A percentile compares a stretch with the other conserved stretches of the same genome.
phyloP scores from a whole-genome alignment of 257 asterid genomes.

The Knoxia roxburghii region DNA sequence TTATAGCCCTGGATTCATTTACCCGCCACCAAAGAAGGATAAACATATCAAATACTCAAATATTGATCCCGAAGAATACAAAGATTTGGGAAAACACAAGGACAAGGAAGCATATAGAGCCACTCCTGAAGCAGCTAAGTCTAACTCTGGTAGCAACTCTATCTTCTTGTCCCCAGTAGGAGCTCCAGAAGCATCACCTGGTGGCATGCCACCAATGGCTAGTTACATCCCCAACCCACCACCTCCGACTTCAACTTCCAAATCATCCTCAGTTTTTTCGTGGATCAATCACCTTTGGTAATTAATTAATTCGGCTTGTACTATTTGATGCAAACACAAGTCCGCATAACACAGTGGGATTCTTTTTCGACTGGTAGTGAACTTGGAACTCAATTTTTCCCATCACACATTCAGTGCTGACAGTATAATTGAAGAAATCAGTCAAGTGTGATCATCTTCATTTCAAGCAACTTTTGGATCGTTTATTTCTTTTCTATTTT shows the following conservation, averaged over 20 bases:
- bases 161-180: not conserved
- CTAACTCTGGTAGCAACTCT: not conserved
- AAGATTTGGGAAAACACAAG: slow-evolving; percentile 40
- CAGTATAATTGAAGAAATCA: not conserved
- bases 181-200: slow-evolving; percentile 1
- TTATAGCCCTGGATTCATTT: slow-evolving; percentile 42
- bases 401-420: no score
- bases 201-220: not conserved
- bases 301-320: not conserved
- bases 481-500: not conserved
- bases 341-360: not conserved
- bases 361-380: no score
- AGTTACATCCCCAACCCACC: not conserved
- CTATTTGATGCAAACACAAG: not conserved
- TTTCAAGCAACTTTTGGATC: not conserved
- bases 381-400: no score
- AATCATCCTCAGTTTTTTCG: not conserved
- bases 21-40: slow-evolving; percentile 46
- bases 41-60: slow-evolving; percentile 49
- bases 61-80: slow-evolving; percentile 48
- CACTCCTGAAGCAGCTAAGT: not conserved
- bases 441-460: not conserved
- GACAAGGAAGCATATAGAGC: slow-evolving; percentile 16
- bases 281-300: not conserved
- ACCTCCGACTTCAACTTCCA: not conserved